These are phyloP conservation scores for Sherardia arvensis DNA, from an alignment of 257 asterid genomes.

Conservation along the genomic window DNA sequence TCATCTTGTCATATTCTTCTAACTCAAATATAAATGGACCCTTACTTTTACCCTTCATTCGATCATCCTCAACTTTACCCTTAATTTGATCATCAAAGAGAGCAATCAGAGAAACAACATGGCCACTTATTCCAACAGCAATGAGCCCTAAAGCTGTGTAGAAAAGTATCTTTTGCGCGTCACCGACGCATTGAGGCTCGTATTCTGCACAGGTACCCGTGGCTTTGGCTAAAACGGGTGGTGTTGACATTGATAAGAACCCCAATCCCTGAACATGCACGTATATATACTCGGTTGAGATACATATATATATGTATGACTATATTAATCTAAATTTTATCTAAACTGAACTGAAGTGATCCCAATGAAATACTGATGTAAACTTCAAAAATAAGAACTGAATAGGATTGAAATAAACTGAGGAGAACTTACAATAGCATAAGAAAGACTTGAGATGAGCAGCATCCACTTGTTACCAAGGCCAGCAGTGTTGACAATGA, in stretches of 20 bases:
- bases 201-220: slow-evolving; percentile 33
- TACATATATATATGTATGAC: too few species aligned
- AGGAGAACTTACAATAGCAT: too few species aligned
- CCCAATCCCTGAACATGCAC: slow-evolving; percentile 36
- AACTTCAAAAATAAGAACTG: too few species aligned
- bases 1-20: not conserved
- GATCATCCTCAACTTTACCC: not conserved
- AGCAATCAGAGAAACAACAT: slow-evolving; percentile 21
- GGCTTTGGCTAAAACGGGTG: slow-evolving; percentile 31
- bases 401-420: too few species aligned
- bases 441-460: too few species aligned
- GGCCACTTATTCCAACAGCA: slow-evolving; percentile 34
- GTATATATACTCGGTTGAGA: too few species aligned
- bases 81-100: slow-evolving; percentile 18
- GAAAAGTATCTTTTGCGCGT: slow-evolving; percentile 34
- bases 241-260: slow-evolving; percentile 47
- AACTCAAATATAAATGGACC: too few species aligned
- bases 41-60: not conserved
- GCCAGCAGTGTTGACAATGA: too few species aligned
- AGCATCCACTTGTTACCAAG: too few species aligned
- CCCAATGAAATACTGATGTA: too few species aligned
- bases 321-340: too few species aligned
- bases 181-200: slow-evolving; percentile 33
- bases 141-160: slow-evolving; percentile 37
- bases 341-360: too few species aligned